phyloP scores from a whole-genome alignment of 352 stramenopile species.

The Globisporangium megalacanthum region DNA sequence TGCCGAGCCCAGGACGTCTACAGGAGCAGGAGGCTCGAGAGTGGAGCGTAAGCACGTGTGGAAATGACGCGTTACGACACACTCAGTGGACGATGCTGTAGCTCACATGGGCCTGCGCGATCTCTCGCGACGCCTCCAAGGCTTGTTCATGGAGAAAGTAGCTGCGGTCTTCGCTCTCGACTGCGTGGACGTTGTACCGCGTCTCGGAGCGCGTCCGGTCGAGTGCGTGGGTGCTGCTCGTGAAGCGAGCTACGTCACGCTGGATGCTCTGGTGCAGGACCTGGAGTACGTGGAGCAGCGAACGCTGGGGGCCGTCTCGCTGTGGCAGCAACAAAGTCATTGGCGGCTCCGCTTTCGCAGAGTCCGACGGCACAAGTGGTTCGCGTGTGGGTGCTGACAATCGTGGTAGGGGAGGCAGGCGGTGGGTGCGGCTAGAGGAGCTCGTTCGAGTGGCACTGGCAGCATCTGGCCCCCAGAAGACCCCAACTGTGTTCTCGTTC shows the following conservation, averaged over 20 bases:
- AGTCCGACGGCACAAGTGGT: too few relatives aligned
- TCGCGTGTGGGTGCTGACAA: neutral
- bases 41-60: too few relatives aligned
- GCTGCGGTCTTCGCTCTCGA: conserved; percentile 25
- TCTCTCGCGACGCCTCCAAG: conserved; percentile 17
- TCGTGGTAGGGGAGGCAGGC: conserved; percentile 1
- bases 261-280: conserved; percentile 41
- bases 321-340: conserved; percentile 2
- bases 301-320: conserved; percentile 6
- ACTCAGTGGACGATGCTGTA: conserved; percentile 1
- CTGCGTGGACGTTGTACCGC: conserved; percentile 20
- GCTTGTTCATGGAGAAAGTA: conserved; percentile 30
- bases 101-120: conserved; percentile 24
- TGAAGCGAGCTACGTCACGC: conserved; percentile 29
- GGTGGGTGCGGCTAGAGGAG: neutral
- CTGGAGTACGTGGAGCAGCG: conserved; percentile 40
- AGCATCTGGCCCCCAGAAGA: conserved; percentile 24
- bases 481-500: conserved; percentile 13
- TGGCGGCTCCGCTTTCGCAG: too few relatives aligned
- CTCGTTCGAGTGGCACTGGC: neutral
- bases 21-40: too few relatives aligned
- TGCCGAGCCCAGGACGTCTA: conserved; percentile 33
- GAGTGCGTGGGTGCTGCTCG: conserved; percentile 20
- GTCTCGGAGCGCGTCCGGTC: conserved; percentile 8
- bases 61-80: neutral